These are phyloP conservation scores for Xylaria cubensis DNA, from an alignment of 495 filamentous ascomycete genomes.

Conservation along the genomic window DNA sequence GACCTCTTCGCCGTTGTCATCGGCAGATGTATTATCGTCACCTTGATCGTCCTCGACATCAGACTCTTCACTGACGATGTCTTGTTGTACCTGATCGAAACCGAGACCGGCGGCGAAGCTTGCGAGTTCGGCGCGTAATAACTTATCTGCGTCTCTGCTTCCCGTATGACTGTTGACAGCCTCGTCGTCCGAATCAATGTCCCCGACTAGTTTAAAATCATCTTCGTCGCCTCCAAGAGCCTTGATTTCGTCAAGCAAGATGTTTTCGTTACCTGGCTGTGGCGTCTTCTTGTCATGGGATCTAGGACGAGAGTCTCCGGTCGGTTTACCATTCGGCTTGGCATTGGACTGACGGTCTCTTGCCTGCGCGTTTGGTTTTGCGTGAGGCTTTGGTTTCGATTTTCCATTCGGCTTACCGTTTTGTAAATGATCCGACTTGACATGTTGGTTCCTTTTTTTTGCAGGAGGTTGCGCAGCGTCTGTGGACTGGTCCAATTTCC, in stretches of 20 bases:
- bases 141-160: constrained; percentile 44
- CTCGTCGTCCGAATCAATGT: constrained; percentile 67
- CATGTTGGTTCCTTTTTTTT: constrained; percentile 36
- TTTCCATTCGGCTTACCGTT: constrained; percentile 53
- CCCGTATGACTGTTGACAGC: constrained; percentile 48
- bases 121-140: constrained; percentile 49
- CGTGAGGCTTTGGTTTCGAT: constrained; percentile 31
- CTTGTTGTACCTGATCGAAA: constrained; percentile 47
- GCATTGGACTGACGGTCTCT: constrained; percentile 49
- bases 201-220: constrained; percentile 70
- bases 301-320: constrained; percentile 33
- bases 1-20: constrained; percentile 22
- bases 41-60: constrained; percentile 41
- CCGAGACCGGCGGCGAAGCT: constrained; percentile 55
- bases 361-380: constrained; percentile 25
- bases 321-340: constrained; percentile 35
- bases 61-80: constrained; percentile 34
- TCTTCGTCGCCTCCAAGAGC: constrained; percentile 80
- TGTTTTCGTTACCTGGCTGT: constrained; percentile 37
- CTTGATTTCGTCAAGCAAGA: constrained; percentile 72
- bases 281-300: constrained; percentile 38
- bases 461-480: constrained; percentile 35
- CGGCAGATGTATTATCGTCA: constrained; percentile 12
- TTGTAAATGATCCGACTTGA: constrained; percentile 35
- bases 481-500: constrained; percentile 36